Evolutionary conservation across 2,329 filamentous ascomycete species (phyloP), one percentile per base, ranked within the genome.

Genomic region (Pseudogymnoascus sp.): DNA sequence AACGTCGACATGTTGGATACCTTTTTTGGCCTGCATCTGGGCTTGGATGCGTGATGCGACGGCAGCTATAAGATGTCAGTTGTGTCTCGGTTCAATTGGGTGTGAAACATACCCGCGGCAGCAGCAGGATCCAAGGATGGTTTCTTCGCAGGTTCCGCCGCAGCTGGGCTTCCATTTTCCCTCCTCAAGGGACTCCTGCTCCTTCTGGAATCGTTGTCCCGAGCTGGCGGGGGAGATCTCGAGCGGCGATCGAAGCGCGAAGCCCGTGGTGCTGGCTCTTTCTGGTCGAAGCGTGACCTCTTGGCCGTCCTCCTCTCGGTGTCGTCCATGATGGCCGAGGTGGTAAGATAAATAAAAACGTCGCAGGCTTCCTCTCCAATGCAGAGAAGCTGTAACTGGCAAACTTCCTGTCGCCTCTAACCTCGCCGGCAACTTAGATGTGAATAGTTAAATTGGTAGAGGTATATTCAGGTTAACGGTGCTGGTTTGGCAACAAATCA

Each of bases 261-360:
- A 47, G 83, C 73, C 69, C 87, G 83, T 64, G 89, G 86, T 72
- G 95, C 91, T 5, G 90, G 87, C 74, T 93, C 91, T 57, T 87
- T 95, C 76, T 96, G 91, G 74, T 97, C 93, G 77, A 97, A 97
- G 76, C 93, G 91, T 73, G 92, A 96, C 67, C 92, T 89, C 81
- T 96, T 96, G 65, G 81, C 79, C 65, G 80, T 81, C 66, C 86
- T 85, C 74, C 87, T 84, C 69, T 93, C 89, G 67, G 88, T 82
- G 71, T 95, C 91, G 69, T 89, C 86, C 91, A 96, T 92, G 57
- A 64, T 71, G 47, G 47, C 47, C 26, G 47, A 31, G 64, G 42
- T 59, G 33, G 21, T 40, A 21, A 36, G 28, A 33, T 19, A 15
- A 33, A 19, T 33, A 13, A 9, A 35, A 57, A 17, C 11, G 28